Conservation (phyloP, 805 yeast species). For the Barnettozyma populi region DNA sequence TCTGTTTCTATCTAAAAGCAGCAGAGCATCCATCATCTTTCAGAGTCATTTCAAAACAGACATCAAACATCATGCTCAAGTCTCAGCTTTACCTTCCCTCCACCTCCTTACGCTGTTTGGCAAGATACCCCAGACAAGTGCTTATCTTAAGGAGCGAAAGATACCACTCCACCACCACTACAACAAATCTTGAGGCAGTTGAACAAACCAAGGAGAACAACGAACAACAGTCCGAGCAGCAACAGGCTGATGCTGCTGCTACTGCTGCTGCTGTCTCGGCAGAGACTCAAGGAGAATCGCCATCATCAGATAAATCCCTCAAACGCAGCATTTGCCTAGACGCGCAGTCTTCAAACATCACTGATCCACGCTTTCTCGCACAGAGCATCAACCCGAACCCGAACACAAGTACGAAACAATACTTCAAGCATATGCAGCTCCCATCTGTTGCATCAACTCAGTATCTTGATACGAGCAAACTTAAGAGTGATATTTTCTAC, state of each 20-base stretch:
- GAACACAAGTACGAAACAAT: conserved; percentile 2
- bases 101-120: background rate
- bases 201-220: conserved; percentile 5
- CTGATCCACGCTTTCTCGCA: conserved; percentile 3
- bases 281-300: background rate
- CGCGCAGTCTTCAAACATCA: conserved; percentile 2
- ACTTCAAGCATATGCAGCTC: conserved; percentile 6
- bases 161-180: conserved; percentile 6
- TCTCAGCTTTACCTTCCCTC: background rate
- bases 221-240: conserved; percentile 4
- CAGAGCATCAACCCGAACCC: background rate
- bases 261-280: background rate
- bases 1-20: background rate
- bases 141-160: conserved; percentile 1
- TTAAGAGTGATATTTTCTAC: conserved; percentile 20
- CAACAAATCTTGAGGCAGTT: conserved; percentile 4
- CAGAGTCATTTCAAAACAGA: background rate
- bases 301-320: conserved; percentile 1
- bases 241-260: background rate
- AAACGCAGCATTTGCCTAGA: conserved; percentile 6
- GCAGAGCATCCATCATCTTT: background rate
- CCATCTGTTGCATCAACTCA: conserved; percentile 24
- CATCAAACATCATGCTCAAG: background rate
- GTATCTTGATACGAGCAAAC: conserved; percentile 16
- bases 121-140: conserved; percentile 3